Conservation (phyloP, 768 basidiomycete species). For the Omphalotus guepiniiformis region DNA sequence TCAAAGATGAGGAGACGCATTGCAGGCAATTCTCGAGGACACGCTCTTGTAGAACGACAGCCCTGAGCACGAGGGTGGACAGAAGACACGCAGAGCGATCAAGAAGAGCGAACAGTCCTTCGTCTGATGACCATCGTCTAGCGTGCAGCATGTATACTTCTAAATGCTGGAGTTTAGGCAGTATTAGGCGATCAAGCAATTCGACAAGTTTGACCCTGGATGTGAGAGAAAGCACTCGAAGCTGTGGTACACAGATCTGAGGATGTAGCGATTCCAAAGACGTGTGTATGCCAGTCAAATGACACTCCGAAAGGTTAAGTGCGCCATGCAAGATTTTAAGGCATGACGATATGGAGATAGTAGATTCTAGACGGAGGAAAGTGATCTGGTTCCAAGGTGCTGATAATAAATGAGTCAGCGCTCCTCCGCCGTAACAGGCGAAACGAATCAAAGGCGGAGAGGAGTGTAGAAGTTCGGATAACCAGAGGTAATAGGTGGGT, state of each 20-base stretch:
- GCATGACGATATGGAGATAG: slow-evolving; percentile 1
- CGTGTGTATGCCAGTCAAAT: not conserved
- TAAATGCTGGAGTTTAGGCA: not conserved
- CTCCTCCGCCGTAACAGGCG: not conserved
- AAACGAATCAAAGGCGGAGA: not conserved
- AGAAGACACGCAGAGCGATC: not conserved
- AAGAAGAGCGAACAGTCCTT: slow-evolving; percentile 1
- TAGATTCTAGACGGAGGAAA: not conserved
- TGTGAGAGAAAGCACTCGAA: not conserved
- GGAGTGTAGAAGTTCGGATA: not conserved
- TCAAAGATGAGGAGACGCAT: not conserved
- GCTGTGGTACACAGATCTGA: not conserved
- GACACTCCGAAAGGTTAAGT: not conserved
- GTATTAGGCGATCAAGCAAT: not conserved
- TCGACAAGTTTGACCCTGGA: not conserved
- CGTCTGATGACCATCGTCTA: slow-evolving; percentile 5
- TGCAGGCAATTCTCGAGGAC: not conserved
- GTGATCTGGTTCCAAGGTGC: not conserved
- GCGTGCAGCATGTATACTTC: not conserved
- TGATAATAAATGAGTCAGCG: not conserved
- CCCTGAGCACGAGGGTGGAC: not conserved
- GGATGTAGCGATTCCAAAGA: not conserved
- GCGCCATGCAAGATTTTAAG: too few relatives aligned
- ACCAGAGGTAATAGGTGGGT: slow-evolving; percentile 1
- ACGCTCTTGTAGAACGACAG: not conserved